Base-by-base conservation (phyloP, 306 rosid genomes). In the Pterocarpus macrocarpus region DNA sequence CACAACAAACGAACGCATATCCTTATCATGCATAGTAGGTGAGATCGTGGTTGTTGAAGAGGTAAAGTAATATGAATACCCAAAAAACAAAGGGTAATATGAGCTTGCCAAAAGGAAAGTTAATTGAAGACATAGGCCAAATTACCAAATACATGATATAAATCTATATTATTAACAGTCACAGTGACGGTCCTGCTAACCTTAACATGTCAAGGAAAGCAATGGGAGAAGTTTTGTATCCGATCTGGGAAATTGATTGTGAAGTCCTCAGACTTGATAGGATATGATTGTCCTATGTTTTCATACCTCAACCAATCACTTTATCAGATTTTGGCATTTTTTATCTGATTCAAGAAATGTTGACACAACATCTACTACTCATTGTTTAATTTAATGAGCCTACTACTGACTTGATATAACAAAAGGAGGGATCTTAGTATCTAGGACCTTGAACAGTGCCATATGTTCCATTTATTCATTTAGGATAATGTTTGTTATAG, bases 21-120 rank as follows among this genome's bases (percentile, higher is more conserved):
- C 33, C 17, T 57, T 33, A 50, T 74, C 97, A 94, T 85, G 90
- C 93, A 75, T 34, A 56, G 86, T 78, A 75, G 70, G 80, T 90
- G 93, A 78, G 71, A 62, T 63, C 52, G 78, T 61, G 88, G 87
- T 92, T 85, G 98, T 89, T 94, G 86, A 83, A 76, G 83, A 75
- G 33, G 64, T 15, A 52, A 86, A 80, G 64, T 85, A 36, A 81
- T 61, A 82, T 84, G 90, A 85, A 44, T 22, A 22, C 28, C 28
- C 28, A 22, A 22, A 22, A 22, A 22, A 22, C 28, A 22, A 22
- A 22, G 28, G 28, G 28, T 22, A 22, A 22, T 22, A 22, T 22
- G 28, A 22, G 33, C 49, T 53, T 8, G 39, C 57, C 68, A 22
- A 76, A n/a, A 36, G 45, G 22, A 64, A 44, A 64, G 15, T 22